Evolutionary conservation across 2,329 filamentous ascomycete genomes (phyloP), one percentile per base, ranked within the genome.

Genomic region (Paraphoma chrysanthemicola): DNA sequence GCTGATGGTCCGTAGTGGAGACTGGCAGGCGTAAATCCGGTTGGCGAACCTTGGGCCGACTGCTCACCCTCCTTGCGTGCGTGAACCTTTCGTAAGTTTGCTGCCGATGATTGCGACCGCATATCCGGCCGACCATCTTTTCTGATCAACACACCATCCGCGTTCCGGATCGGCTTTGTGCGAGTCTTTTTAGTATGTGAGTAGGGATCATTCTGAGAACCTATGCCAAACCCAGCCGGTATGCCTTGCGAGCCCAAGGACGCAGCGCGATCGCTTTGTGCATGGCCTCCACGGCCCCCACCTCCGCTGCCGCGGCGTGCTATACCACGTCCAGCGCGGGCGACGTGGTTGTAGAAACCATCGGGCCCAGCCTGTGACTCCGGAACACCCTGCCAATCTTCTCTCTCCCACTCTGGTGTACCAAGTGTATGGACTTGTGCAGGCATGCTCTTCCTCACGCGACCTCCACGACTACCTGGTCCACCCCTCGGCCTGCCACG

Each of bases 71-170:
- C 81, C 52, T 82, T 82, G 54, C 80, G 77, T 23, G 80, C 80
- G 62, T 83, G 81, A 3, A 83, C 81, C 60, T 82, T 83, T 39
- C 81, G 76, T 12, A 83, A 66, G 56, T 83, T 83, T 46, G 81
- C 80, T n/a, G 81, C 81, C 11, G 79, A 81, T 58, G 79, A 81
- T n/a, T 83, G 80, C 30, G 78, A 81, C 10, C 81, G 78, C 80
- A 82, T 82, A 54, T 83, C 81, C 5, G 81, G 81, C 10, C 79
- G 69, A 5, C 81, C 81, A 54, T 83, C 81, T 59, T 83, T 83
- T 42, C 81, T 75, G 53, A 83, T 83, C 30, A 83, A 66, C 16
- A 83, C 72, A 0, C 81, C 81, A 39, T 83, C 81, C 1, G 81
- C 77, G 58, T 83, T 83, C 2, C 81, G 73, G 18, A 79, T 75